Conservation (phyloP, 2,329 filamentous ascomycete species). For the Trichoderma guizhouense region DNA sequence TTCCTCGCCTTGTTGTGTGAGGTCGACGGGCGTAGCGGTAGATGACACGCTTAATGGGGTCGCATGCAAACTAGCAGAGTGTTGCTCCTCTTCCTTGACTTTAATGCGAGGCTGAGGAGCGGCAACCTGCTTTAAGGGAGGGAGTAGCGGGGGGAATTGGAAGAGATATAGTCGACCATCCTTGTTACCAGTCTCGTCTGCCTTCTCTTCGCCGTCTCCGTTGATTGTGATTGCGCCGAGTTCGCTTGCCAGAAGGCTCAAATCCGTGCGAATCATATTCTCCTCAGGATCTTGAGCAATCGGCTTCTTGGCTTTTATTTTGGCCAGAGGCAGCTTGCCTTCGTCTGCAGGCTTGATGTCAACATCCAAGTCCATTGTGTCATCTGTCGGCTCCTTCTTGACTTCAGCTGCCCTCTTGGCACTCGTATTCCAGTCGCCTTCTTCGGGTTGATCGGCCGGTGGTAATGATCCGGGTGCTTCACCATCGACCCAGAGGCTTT, state of each 20-base stretch:
- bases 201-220: constrained; percentile 30
- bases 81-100: constrained; percentile 42
- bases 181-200: constrained; percentile 34
- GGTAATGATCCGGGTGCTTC: constrained; percentile 29
- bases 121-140: constrained; percentile 44
- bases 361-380: constrained; percentile 42
- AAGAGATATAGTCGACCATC: constrained; percentile 62
- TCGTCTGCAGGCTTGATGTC: constrained; percentile 26
- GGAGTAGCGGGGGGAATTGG: constrained; percentile 61
- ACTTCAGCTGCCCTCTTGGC: constrained; percentile 36
- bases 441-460: constrained; percentile 32
- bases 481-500: constrained; percentile 45
- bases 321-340: constrained; percentile 25
- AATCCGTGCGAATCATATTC: constrained; percentile 37
- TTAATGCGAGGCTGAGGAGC: constrained; percentile 27
- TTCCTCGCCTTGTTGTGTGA: constrained; percentile 35
- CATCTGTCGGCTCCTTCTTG: constrained; percentile 43
- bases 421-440: constrained; percentile 45
- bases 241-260: constrained; percentile 42
- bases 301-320: constrained; percentile 29
- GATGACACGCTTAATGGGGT: constrained; percentile 19
- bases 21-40: constrained; percentile 36
- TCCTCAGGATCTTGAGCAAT: constrained; percentile 37
- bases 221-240: constrained; percentile 38
- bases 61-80: constrained; percentile 39